phyloP scores from a whole-genome alignment of 805 yeast species.

The Spathaspora boniae region DNA sequence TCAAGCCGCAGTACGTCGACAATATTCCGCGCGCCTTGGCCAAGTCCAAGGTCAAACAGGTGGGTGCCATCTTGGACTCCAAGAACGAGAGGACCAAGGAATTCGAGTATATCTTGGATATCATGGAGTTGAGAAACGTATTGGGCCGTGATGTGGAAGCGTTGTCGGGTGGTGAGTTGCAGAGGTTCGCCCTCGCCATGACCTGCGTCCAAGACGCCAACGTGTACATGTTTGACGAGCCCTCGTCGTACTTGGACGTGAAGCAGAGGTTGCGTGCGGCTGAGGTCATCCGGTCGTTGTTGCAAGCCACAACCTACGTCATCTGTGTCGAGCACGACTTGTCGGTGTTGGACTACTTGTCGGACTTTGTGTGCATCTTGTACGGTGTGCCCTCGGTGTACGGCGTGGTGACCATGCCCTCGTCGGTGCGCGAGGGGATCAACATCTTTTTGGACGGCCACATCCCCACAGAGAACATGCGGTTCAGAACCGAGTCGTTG shows the following conservation, averaged over 20 bases:
- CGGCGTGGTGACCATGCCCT: conserved; percentile 96
- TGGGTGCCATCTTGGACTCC: conserved; percentile 75
- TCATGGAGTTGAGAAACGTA: conserved; percentile 73
- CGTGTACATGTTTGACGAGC: conserved; percentile 99
- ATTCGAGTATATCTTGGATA: conserved; percentile 61
- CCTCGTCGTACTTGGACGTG: conserved; percentile 96
- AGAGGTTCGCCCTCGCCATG: conserved; percentile 97
- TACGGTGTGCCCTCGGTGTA: conserved; percentile 98
- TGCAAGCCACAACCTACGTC: conserved; percentile 74
- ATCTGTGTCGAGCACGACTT: conserved; percentile 98
- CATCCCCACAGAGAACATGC: conserved; percentile 92
- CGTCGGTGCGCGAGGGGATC: conserved; percentile 98
- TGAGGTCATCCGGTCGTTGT: conserved; percentile 80
- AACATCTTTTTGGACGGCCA: conserved; percentile 98
- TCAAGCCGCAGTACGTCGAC: conserved; percentile 98
- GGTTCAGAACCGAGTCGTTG: conserved; percentile 93
- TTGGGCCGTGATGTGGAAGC: conserved; percentile 84
- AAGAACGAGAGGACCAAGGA: conserved; percentile 70
- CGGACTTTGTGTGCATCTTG: conserved; percentile 93
- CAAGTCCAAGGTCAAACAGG: conserved; percentile 82
- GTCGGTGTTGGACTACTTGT: conserved; percentile 93
- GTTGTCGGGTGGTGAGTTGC: conserved; percentile 97
- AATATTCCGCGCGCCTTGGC: conserved; percentile 92
- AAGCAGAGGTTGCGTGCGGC: conserved; percentile 99
- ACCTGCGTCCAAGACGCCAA: conserved; percentile 93